Base-by-base conservation (phyloP, 805 yeast genomes). In the Candida wancherniae region DNA sequence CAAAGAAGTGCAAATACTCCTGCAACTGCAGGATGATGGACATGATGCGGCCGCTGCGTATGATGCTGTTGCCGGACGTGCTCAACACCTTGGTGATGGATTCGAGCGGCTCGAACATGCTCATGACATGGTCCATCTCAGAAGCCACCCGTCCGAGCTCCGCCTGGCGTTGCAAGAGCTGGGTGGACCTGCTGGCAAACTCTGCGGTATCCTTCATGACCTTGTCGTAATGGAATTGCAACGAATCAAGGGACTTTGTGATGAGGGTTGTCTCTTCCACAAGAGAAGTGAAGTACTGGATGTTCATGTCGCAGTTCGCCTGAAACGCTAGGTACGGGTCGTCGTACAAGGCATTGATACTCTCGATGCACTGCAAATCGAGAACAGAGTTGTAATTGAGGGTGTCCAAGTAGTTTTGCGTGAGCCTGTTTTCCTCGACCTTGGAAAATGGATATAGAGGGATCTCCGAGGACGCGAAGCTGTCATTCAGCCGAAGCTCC, bases 41-140 rank as follows among this genome's bases (percentile, higher is more conserved):
- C 34, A 70, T 69, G 23, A 45, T 33, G 14, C 33, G 34, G 5
- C 49, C 49, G 3, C 42, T 38, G 26, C 73, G 67, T 4, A 87
- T 87, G 20, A 81, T 68, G 26, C 66, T 69, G n/a, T 80, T 73
- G 1, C 84, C 85, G 2, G 73, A 65, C 15, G 77, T 71, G 42
- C 86, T 81, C 39, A 90, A 68, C 24, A 69, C 67, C 34, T 76
- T 71, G 21, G 84, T 80, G 23, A 85, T 78, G 3, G 71, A 61
- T 32, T 86, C 94, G 31, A 90, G 61, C 13, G 74, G 65, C 41
- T 82, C 87, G 51, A 85, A 88, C 31, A 76, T 67, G 12, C 63
- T 53, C 34, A 90, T 64, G 28, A 73, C 68, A 1, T 45, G 31
- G 12, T 68, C 61, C 15, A 85, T 53, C 3, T 71, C 73, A 0